Evolutionary conservation across 257 asterid species (phyloP).

Genomic region (Leonotis leonurus): DNA sequence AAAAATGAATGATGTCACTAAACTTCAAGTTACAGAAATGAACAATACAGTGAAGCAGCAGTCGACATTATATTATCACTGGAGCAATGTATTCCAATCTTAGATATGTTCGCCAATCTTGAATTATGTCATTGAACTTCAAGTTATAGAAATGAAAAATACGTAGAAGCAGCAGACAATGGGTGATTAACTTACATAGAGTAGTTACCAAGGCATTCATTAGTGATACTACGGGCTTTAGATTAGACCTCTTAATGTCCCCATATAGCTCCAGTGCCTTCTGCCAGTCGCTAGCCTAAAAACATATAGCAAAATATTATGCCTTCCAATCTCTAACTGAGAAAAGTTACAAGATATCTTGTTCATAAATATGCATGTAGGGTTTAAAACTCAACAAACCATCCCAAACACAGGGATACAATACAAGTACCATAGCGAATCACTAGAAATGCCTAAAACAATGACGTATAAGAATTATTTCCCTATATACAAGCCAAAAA

Average conservation of each 20-base stretch:
- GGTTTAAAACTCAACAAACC: too few species aligned
- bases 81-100: too few species aligned
- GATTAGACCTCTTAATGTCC: slow-evolving; percentile 50
- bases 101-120: too few species aligned
- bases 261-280: slow-evolving; percentile 80
- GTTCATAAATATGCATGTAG: slow-evolving; percentile 1
- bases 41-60: too few species aligned
- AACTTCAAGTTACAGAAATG: too few species aligned
- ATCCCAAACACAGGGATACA: too few species aligned
- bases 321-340: neutral
- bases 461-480: too few species aligned
- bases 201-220: slow-evolving; percentile 94
- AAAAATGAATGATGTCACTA: too few species aligned
- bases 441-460: slow-evolving; percentile 9
- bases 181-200: slow-evolving; percentile 59
- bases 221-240: slow-evolving; percentile 77
- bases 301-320: slow-evolving; percentile 18
- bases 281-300: slow-evolving; percentile 80
- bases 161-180: too few species aligned
- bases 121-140: too few species aligned
- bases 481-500: neutral
- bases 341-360: neutral
- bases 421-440: neutral
- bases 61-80: too few species aligned
- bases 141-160: too few species aligned